Base-by-base conservation (phyloP, 2,329 filamentous ascomycete genomes). In the Cadophora luteo-olivacea region DNA sequence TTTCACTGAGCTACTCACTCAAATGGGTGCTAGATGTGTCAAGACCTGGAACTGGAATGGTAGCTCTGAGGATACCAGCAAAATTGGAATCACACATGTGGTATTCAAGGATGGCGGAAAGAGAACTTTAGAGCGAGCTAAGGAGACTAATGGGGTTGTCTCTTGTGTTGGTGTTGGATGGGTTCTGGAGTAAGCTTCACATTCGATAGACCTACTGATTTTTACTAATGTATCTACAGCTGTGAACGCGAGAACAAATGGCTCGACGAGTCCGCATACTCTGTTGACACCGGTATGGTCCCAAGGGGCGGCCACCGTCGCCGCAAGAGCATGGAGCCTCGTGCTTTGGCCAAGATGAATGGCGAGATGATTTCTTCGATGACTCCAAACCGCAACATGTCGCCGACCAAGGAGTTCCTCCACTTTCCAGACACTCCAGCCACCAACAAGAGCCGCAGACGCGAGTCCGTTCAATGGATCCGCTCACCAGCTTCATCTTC, bases 81-180 rank as follows among this genome's bases (percentile, higher is more conserved):
- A 89, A 77, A 82, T 93, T 68, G 91, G 90, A 5, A 92, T 97
- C 74, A 97, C 93, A 0, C 94, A 97, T 76, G 92, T 97, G 8
- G 88, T 97, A 7, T 97, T 90, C 83, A 97, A 97, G 79, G 94
- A 97, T 76, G 94, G 94, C 57, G 89, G 89, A 52, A 90, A 91
- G 76, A 85, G 90, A 32, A 97, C 93, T 0, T 80, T 97, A 72
- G 91, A 97, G 77, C 97, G 94, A 80, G 91, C 95, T 7, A 85
- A 89, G 67, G 86, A 91, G 74, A 89, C 87, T 49, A 85, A 87
- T 16, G 92, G 92, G 6, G 84, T 92, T 36, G 92, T 97, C 48
- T 89, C 92, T 74, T 97, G 93, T 80, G 93, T 97, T 66, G 93
- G 93, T 61, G 91, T 97, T 58, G 90, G 89, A 72, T 97, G 93